A percentile compares a stretch with the other conserved stretches of the same genome.
Evolutionary conservation across 1,284 basidiomycete genomes (phyloP).

Genomic region (Apiotrichum sp.): DNA sequence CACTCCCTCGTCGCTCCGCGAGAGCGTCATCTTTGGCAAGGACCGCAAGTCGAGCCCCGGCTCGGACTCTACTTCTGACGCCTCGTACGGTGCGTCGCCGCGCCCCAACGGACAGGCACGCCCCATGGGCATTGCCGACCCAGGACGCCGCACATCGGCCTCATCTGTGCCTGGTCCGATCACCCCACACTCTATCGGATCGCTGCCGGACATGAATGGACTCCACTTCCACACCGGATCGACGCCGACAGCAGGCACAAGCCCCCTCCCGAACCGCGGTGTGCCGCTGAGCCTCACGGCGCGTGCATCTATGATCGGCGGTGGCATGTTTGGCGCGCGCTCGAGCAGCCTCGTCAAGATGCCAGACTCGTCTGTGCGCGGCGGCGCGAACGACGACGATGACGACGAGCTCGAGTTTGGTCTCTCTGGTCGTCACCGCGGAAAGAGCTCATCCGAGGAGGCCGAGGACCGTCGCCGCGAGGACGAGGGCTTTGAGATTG

Average conservation of each 20-base stretch:
- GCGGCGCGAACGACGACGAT: constrained; percentile 29
- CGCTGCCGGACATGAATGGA: constrained; percentile 36
- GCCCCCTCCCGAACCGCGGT: constrained; percentile 26
- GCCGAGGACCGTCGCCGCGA: constrained; percentile 29
- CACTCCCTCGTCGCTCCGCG: constrained; percentile 36
- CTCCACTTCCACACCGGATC: constrained; percentile 33
- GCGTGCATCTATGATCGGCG: constrained; percentile 36
- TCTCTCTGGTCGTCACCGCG: constrained; percentile 4
- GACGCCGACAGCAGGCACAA: constrained; percentile 14
- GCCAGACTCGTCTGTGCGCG: constrained; percentile 29
- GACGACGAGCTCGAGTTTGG: constrained; percentile 27
- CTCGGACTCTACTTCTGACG: constrained; percentile 41
- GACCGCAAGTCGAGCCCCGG: constrained; percentile 34
- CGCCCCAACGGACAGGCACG: constrained; percentile 2
- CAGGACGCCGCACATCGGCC: constrained; percentile 10
- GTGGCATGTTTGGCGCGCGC: constrained; percentile 38
- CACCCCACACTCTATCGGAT: constrained; percentile 31
- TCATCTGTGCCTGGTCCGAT: constrained; percentile 24
- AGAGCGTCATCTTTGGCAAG: constrained; percentile 26
- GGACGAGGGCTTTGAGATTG: constrained; percentile 19
- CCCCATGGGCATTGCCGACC: constrained; percentile 14
- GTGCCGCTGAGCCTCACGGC: constrained; percentile 21
- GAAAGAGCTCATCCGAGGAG: constrained; percentile 31
- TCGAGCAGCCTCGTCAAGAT: constrained; percentile 13
- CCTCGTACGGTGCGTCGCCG: constrained; percentile 17